Evolutionary conservation across 352 stramenopile genomes (phyloP), one percentile per base, ranked within the genome.

Genomic region (Globisporangium orthogonon): DNA sequence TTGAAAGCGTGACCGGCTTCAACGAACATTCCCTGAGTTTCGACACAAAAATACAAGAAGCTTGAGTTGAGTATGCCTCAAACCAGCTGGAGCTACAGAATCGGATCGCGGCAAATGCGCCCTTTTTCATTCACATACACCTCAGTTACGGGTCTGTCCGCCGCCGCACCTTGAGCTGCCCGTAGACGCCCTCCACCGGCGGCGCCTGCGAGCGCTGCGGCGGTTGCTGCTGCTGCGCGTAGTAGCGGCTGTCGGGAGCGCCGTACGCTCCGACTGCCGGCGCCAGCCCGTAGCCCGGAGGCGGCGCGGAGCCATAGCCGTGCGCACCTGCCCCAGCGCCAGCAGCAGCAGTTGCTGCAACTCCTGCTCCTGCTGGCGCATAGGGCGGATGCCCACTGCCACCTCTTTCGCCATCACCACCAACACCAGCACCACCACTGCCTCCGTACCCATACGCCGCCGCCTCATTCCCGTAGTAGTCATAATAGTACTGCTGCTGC

Each of bases 161-260:
- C 18, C 43, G 43, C 43, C 43, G 43, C 43, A 48, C 43, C 17
- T 48, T 48, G 43, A 48, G 43, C 43, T 48, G 43, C 17, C 43
- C 18, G 43, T 48, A 48, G 43, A 48, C 43, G 5, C 43, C 17
- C 2, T 48, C 43, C 43, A 48, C 43, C 18, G 43, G 43, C 13
- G 43, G 43, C 4, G 43, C 35, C 35, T 40, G 35, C 35, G 35
- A 11, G 35, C 35, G 35, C 35, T 40, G 35, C 35, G 11, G 35
- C 35, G 23, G 23, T 23, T 37, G 31, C 31, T 37, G 31, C 6
- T 35, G 31, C 6, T 37, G 41, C 41, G 17, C n/a, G 43, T 30
- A 48, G 43, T 48, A 31, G 17, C 43, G 43, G 17, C 43, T 15
- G 43, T 48, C 7, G 43, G 17, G 3, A 14, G 7, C 43, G 18